Percentiles rank a stretch among this genome's conserved stretches.
phyloP scores from a whole-genome alignment of 768 basidiomycete species.

The Tricholomella constricta region DNA sequence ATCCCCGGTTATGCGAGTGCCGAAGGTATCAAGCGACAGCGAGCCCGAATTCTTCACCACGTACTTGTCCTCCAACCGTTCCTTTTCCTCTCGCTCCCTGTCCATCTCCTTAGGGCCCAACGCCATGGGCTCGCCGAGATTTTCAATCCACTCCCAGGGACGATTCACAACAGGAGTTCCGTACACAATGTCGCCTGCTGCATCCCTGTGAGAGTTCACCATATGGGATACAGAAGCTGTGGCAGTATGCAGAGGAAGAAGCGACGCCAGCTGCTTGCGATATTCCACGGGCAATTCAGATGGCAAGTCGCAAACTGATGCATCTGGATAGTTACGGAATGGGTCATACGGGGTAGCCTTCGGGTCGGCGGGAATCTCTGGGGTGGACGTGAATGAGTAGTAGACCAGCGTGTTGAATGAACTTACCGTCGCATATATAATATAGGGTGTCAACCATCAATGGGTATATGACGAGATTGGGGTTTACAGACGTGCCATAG shows the following conservation, averaged over 20 bases:
- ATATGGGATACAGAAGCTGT: constrained; percentile 57
- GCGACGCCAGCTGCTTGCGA: constrained; percentile 54
- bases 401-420: not conserved
- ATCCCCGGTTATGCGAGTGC: constrained; percentile 66
- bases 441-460: constrained; percentile 74
- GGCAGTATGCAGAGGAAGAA: constrained; percentile 59
- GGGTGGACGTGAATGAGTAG: not conserved
- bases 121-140: constrained; percentile 58
- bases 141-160: constrained; percentile 89
- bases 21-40: constrained; percentile 72
- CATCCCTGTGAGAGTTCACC: constrained; percentile 57
- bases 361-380: constrained; percentile 64
- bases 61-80: constrained; percentile 34
- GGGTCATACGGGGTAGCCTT: constrained; percentile 60
- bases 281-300: constrained; percentile 58
- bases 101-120: constrained; percentile 47
- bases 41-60: constrained; percentile 67
- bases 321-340: constrained; percentile 63
- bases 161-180: constrained; percentile 64
- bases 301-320: constrained; percentile 52
- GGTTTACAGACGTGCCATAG: constrained; percentile 51
- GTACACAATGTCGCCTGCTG: constrained; percentile 48
- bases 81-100: constrained; percentile 41
- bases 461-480: constrained; percentile 61
- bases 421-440: constrained; percentile 72